These are phyloP conservation scores for Graphilbum sp. DNA, from an alignment of 2,329 filamentous ascomycete species.

Conservation along the genomic window DNA sequence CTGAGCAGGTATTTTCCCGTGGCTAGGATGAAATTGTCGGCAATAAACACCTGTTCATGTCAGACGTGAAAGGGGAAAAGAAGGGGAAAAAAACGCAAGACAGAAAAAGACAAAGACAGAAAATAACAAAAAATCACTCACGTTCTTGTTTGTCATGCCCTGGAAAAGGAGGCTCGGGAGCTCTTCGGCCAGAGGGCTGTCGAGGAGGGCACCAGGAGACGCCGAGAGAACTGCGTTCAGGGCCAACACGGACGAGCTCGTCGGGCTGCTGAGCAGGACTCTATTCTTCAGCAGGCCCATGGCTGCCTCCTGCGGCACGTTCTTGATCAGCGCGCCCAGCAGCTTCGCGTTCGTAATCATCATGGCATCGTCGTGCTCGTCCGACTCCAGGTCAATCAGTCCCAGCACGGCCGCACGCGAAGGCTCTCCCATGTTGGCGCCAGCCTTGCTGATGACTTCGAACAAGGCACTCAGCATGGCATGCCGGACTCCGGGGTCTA, in stretches of 20 bases:
- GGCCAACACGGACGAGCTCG: conserved; percentile 63
- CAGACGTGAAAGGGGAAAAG: conserved; percentile 1
- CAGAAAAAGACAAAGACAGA: too few species aligned
- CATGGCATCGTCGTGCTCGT: conserved; percentile 61
- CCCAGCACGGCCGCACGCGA: conserved; percentile 74
- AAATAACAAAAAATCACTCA: conserved; percentile 36
- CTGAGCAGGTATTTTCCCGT: conserved; percentile 78
- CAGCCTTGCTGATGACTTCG: conserved; percentile 90
- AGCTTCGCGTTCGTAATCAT: conserved; percentile 82
- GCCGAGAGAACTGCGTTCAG: conserved; percentile 82
- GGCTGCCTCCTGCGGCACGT: conserved; percentile 59
- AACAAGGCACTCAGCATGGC: conserved; percentile 96
- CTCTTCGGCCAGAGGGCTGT: conserved; percentile 52
- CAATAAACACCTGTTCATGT: conserved; percentile 50
- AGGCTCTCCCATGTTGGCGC: conserved; percentile 82
- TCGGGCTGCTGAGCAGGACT: conserved; percentile 63
- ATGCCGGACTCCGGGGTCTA: conserved; percentile 71
- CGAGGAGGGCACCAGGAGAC: conserved; percentile 52
- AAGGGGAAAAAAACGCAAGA: too few species aligned
- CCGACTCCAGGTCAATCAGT: conserved; percentile 72
- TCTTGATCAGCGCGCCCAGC: conserved; percentile 77
- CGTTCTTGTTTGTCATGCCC: conserved; percentile 61
- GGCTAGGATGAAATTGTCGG: conserved; percentile 77
- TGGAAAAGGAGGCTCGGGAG: conserved; percentile 61
- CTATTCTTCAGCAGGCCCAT: conserved; percentile 45